Evolutionary conservation across 176 grass and related monocot species (phyloP).

Genomic region (Carex parvula): DNA sequence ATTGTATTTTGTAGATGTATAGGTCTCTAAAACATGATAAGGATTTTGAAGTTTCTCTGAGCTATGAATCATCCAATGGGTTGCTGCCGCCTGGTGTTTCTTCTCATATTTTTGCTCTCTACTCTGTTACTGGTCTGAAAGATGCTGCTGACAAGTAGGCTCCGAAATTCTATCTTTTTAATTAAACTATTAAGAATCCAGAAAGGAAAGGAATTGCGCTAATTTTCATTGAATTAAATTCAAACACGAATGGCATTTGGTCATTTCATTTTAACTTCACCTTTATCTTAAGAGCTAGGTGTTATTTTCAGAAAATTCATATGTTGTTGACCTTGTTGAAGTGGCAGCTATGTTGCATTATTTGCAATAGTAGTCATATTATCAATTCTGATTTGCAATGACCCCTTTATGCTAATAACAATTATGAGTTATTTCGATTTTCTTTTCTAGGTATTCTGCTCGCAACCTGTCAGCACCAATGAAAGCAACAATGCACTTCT

Average conservation of each 20-base stretch:
- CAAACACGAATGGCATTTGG: background rate
- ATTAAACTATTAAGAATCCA: slow-evolving; percentile 6
- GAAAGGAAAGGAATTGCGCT: background rate
- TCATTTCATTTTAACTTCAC: background rate
- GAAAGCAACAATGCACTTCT: slow-evolving; percentile 97
- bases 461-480: slow-evolving; percentile 95
- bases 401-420: background rate
- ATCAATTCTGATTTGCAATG: background rate
- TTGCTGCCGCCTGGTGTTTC: slow-evolving; percentile 71
- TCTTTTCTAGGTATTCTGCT: slow-evolving; percentile 54
- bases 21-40: slow-evolving; percentile 84
- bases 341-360: background rate
- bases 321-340: background rate
- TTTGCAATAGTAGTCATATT: background rate
- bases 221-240: background rate
- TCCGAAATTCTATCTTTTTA: slow-evolving; percentile 9
- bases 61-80: slow-evolving; percentile 62
- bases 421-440: slow-evolving; percentile 19
- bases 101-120: slow-evolving; percentile 61
- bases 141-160: slow-evolving; percentile 78
- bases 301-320: background rate
- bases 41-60: slow-evolving; percentile 87
- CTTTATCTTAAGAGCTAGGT: background rate
- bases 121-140: slow-evolving; percentile 73
- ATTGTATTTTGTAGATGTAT: slow-evolving; percentile 61